Evolutionary conservation across 768 basidiomycete species (phyloP).

Genomic region (Panus rudis): DNA sequence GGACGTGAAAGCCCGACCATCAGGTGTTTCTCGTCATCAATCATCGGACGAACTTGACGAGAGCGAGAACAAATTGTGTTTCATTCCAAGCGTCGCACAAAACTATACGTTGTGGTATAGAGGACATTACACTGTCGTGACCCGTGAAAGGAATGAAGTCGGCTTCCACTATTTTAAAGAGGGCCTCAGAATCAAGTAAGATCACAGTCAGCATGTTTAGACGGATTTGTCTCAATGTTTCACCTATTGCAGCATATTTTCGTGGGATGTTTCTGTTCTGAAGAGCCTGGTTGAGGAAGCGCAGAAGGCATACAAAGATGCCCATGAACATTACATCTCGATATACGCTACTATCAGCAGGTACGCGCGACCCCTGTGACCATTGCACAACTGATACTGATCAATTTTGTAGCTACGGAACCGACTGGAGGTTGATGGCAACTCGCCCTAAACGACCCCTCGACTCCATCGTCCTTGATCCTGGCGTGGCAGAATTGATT

Average conservation of each 20-base stretch:
- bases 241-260: not conserved
- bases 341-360: slow-evolving; percentile 37
- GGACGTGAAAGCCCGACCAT: slow-evolving; percentile 38
- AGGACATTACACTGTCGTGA: slow-evolving; percentile 21
- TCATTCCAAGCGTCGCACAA: slow-evolving; percentile 33
- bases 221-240: too few relatives aligned
- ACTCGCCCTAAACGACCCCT: slow-evolving; percentile 60
- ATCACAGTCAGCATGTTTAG: too few relatives aligned
- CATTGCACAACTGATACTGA: not conserved
- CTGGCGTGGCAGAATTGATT: slow-evolving; percentile 57
- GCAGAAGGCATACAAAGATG: slow-evolving; percentile 42
- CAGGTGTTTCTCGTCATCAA: slow-evolving; percentile 29
- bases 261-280: not conserved
- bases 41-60: slow-evolving; percentile 5
- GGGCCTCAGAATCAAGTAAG: slow-evolving; percentile 37
- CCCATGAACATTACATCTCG: slow-evolving; percentile 43
- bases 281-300: slow-evolving; percentile 49
- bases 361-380: too few relatives aligned
- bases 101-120: slow-evolving; percentile 45
- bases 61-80: slow-evolving; percentile 26
- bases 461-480: slow-evolving; percentile 63
- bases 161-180: slow-evolving; percentile 31
- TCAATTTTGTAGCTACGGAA: slow-evolving; percentile 16
- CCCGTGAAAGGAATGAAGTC: slow-evolving; percentile 29
- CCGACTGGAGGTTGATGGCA: slow-evolving; percentile 46